phyloP scores from a whole-genome alignment of 208 protist species.

The Phytomonas sp. region DNA sequence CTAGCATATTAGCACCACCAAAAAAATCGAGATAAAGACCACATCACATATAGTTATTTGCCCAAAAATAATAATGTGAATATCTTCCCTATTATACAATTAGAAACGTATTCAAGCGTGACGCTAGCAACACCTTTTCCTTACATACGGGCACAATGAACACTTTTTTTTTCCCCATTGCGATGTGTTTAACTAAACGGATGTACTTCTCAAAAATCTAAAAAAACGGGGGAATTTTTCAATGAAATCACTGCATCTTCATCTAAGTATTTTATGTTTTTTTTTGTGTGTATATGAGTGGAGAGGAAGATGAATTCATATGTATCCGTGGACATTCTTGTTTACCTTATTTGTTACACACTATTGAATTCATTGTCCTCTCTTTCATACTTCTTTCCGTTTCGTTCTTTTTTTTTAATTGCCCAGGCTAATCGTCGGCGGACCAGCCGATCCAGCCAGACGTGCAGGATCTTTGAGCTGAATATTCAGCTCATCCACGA shows the following conservation, averaged over 20 bases:
- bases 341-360: not conserved
- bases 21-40: not conserved
- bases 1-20: not conserved
- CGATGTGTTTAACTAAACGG: not conserved
- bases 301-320: not conserved
- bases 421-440: constrained; percentile 20
- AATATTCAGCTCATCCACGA: constrained; percentile 81
- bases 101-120: not conserved
- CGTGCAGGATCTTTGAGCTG: constrained; percentile 57
- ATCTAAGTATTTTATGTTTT: not conserved
- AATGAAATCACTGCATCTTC: not conserved
- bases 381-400: constrained; percentile 3
- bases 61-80: not conserved
- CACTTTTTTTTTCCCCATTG: constrained; percentile 13
- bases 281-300: constrained; percentile 1
- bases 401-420: not conserved
- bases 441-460: constrained; percentile 13
- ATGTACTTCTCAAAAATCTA: not conserved
- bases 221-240: not conserved
- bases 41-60: not conserved
- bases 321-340: not conserved
- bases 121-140: not conserved
- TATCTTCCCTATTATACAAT: not conserved
- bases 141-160: constrained; percentile 1
- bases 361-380: not conserved